Evolutionary conservation across 345 rosid genomes (phyloP).

Genomic region (Sapria himalayana): DNA sequence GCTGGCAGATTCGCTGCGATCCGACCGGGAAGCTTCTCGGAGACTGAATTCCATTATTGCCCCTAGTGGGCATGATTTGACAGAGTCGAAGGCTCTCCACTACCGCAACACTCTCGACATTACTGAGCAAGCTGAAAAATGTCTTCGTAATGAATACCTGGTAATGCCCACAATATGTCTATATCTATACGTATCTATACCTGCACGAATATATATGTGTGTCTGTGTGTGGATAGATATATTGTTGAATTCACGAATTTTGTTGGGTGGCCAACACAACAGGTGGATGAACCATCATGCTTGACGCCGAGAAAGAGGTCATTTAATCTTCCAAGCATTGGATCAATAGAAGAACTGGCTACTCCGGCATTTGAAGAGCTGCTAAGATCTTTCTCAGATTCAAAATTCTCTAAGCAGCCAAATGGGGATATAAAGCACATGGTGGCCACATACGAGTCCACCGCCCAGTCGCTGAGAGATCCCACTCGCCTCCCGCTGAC

Average conservation of each 20-base stretch:
- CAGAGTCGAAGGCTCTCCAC: constrained; percentile 72
- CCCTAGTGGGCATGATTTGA: constrained; percentile 64
- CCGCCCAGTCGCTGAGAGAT: constrained; percentile 54
- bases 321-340: constrained; percentile 45
- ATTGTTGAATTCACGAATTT: too few relatives aligned
- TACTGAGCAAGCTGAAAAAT: constrained; percentile 71
- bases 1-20: constrained; percentile 62
- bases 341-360: constrained; percentile 73
- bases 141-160: constrained; percentile 64
- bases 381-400: constrained; percentile 50
- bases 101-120: constrained; percentile 63
- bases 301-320: constrained; percentile 72
- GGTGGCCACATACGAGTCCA: constrained; percentile 27
- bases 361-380: constrained; percentile 77
- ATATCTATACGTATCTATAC: too few relatives aligned
- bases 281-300: constrained; percentile 92
- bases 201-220: too few relatives aligned
- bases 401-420: constrained; percentile 32
- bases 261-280: too few relatives aligned
- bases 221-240: too few relatives aligned
- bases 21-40: constrained; percentile 66
- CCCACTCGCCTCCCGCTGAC: constrained; percentile 76
- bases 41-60: constrained; percentile 65
- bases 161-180: constrained; percentile 17
- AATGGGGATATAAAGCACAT: constrained; percentile 60